phyloP scores from a whole-genome alignment of 2,329 filamentous ascomycete genomes.

The Talaromyces sp. region DNA sequence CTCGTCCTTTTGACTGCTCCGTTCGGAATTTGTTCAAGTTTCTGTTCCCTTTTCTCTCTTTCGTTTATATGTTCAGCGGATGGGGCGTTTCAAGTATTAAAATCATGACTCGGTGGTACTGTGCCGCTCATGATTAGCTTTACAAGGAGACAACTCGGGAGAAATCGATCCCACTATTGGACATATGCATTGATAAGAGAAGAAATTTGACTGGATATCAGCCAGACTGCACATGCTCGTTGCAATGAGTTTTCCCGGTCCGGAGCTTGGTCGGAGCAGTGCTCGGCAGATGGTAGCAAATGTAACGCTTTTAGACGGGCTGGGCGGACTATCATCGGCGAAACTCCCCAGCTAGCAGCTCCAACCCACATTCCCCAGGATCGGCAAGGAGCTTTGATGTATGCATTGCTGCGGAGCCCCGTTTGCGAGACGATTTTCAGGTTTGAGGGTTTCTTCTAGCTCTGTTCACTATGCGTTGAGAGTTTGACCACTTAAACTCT shows the following conservation, averaged over 20 bases:
- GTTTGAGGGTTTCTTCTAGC: not conserved
- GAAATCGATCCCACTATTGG: not conserved
- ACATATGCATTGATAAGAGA: not conserved
- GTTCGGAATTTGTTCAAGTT: not conserved
- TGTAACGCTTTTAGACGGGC: not conserved
- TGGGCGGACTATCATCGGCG: constrained; percentile 21
- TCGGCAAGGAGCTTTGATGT: not conserved
- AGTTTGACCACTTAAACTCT: not conserved
- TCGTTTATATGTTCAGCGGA: too few species aligned
- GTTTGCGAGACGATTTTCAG: not conserved
- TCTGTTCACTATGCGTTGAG: not conserved
- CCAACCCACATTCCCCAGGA: not conserved
- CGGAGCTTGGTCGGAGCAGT: constrained; percentile 19
- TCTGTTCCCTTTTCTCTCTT: not conserved
- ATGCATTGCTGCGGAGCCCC: not conserved
- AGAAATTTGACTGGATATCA: not conserved
- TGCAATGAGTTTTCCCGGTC: constrained; percentile 1
- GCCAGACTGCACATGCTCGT: not conserved
- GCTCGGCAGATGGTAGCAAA: constrained; percentile 9
- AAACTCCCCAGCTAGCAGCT: constrained; percentile 12
- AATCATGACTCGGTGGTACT: too few species aligned
- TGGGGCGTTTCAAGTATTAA: too few species aligned
- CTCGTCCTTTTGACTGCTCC: too few species aligned
- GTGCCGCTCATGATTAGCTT: not conserved
- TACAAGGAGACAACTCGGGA: constrained; percentile 1